These are phyloP conservation scores for Penicillium brevicompactum DNA, from an alignment of 2,329 filamentous ascomycete genomes.

Conservation along the genomic window DNA sequence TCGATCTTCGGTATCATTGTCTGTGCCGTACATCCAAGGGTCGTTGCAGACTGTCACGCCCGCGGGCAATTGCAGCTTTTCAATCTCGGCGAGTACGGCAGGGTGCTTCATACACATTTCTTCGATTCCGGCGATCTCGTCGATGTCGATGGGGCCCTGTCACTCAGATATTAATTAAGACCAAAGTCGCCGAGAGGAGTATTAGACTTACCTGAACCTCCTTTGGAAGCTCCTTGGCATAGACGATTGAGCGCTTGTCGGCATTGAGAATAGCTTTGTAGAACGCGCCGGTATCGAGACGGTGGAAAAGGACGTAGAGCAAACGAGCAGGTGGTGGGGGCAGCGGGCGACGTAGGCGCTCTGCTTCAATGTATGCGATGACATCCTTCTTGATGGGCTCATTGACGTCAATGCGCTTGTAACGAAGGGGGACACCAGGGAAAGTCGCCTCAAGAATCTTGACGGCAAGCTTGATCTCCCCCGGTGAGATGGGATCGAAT, in stretches of 20 bases:
- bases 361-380: constrained; percentile 63
- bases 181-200: not conserved
- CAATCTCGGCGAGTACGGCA: constrained; percentile 59
- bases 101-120: constrained; percentile 57
- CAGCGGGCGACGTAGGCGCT: constrained; percentile 54
- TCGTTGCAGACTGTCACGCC: constrained; percentile 60
- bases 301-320: constrained; percentile 56
- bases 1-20: constrained; percentile 40
- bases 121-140: constrained; percentile 62
- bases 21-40: constrained; percentile 69
- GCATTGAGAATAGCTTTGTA: constrained; percentile 44
- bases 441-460: constrained; percentile 40
- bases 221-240: constrained; percentile 48
- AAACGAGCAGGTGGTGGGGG: constrained; percentile 54
- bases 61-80: constrained; percentile 60
- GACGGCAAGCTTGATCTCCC: constrained; percentile 40
- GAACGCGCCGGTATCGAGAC: constrained; percentile 45
- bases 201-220: constrained; percentile 44
- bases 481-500: constrained; percentile 42
- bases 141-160: constrained; percentile 62
- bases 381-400: constrained; percentile 64
- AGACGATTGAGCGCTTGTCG: constrained; percentile 38
- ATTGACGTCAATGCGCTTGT: constrained; percentile 68
- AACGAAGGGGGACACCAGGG: constrained; percentile 45
- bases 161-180: constrained; percentile 55